Base-by-base conservation (phyloP, 768 basidiomycete species). In the Rhizopogon roseolus region DNA sequence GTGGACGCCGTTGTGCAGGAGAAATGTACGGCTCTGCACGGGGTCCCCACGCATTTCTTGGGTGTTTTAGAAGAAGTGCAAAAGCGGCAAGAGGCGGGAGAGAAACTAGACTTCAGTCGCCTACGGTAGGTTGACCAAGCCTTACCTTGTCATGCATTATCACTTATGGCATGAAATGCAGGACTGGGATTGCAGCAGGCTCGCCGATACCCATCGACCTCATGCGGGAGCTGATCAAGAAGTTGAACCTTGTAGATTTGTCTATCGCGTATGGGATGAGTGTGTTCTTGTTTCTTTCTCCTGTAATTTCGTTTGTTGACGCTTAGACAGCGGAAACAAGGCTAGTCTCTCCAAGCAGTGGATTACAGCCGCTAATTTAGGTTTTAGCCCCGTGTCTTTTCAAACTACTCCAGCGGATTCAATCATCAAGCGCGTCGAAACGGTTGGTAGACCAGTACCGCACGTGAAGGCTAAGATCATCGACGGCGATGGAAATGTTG, bases 191-290 rank as follows among this genome's bases (percentile, higher is more conserved):
- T 53, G 89, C 89, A 29, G 87, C 88, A 9, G 90, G 90, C 2
- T 85, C 89, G 0, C 78, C 89, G 0, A 73, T 92, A 34, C 90
- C 90, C 6, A 91, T 87, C 38, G 82, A 88, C 46, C 69, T 93
- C 42, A 92, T 93, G 90, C 83, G 76, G 57, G 77, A 75, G 38
- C 75, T 93, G 29, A 88, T 89, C 19, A 65, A 73, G 19, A 81
- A 82, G 60, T 60, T 93, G 53, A 87, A 90, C 60, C 65, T 93
- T 38, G 74, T 62, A 5, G 86, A 90, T 41, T 67, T 93, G 39
- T 90, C 90, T 0, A 85, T 81, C 54, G 89, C 85, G 10, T 93
- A 90, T 67, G 90, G 90, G 53, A 93, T 93, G 90, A 92, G 90
- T 93, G 57, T 55, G 86, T 78, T 22, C 27, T 22, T 27, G 22